These are phyloP conservation scores for Eimeria acervulina DNA, from an alignment of 169 alveolate genomes.

Conservation along the genomic window DNA sequence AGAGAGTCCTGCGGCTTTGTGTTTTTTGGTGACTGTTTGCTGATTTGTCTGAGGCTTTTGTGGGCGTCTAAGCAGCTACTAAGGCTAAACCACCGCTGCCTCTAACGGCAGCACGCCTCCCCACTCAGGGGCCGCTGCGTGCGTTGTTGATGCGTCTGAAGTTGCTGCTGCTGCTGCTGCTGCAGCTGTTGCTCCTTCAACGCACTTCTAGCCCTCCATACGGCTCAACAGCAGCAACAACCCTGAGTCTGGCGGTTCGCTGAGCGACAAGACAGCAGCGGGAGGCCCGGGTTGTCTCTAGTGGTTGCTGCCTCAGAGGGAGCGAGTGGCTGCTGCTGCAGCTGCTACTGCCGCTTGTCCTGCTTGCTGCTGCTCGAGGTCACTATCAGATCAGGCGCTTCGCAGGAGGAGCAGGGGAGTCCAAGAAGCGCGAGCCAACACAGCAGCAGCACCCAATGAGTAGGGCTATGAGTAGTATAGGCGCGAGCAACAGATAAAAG, in stretches of 20 bases:
- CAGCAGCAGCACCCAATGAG: conserved; percentile 1
- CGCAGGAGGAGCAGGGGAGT: background rate
- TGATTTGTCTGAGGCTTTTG: background rate
- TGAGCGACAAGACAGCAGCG: background rate
- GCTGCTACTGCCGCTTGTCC: background rate
- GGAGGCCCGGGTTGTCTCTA: background rate
- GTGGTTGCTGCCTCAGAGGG: background rate
- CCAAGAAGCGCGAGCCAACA: background rate
- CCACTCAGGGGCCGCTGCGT: background rate
- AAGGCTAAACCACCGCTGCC: background rate
- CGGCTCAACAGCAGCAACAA: conserved; percentile 10
- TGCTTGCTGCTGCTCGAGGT: background rate
- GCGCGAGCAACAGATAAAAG: background rate
- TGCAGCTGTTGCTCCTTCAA: background rate
- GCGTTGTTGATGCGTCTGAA: background rate
- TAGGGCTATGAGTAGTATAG: background rate
- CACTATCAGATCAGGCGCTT: background rate
- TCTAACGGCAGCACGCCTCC: background rate
- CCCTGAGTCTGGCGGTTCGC: background rate
- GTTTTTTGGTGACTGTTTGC: background rate
- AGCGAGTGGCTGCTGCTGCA: background rate
- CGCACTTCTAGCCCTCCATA: background rate
- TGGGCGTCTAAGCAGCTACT: background rate
- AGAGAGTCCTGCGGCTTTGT: background rate
- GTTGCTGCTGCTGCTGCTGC: background rate